Base-by-base conservation (phyloP, 495 filamentous ascomycete genomes). In the Melanomma pulvis-pyrius region DNA sequence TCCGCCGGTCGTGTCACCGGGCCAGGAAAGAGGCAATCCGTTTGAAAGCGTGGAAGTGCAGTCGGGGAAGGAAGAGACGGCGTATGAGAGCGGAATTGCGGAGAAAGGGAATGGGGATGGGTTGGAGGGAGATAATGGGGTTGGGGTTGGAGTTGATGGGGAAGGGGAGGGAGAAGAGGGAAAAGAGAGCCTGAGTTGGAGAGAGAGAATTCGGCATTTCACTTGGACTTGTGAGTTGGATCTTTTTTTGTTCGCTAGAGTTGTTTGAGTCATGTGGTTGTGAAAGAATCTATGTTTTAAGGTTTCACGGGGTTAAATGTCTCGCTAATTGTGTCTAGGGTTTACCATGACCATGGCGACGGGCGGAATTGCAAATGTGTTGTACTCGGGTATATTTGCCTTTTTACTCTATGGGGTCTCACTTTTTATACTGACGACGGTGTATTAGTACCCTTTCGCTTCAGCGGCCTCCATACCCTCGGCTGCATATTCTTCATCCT, bases 351-450 rank as follows among this genome's bases (percentile, higher is more conserved):
- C 74, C 7, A 92, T 92, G 90, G 91, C 91, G 2, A 94, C 92
- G 0, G 92, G 91, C 13, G 92, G 92, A 0, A 79, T 96, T 63
- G 88, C 91, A 9, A 94, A 93, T 77, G 88, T 92, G 12, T 72
- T 94, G 56, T 82, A 89, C 71, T 80, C 82, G 24, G 82, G 90
- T 91, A 82, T 67, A 77, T 75, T n/a, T 26, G 46, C 48, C 22
- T 29, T 70, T 24, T 24, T 49, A 5, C 24, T 46, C 21, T 29
- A 34, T 21, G 11, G 2, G n/a, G n/a, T 21, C 11, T 9, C n/a
- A 30, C 32, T 12, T 5, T 56, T 24, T 44, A 13, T 59, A n/a
- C n/a, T n/a, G n/a, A n/a, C 9, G 39, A 34, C 36, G 8, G 32
- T 26, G 7, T 19, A n/a, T 8, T 24, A 90, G 88, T 92, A 30